These are phyloP conservation scores for Phytopythium cucurbitacearum DNA, from an alignment of 352 stramenopile genomes.

Conservation along the genomic window DNA sequence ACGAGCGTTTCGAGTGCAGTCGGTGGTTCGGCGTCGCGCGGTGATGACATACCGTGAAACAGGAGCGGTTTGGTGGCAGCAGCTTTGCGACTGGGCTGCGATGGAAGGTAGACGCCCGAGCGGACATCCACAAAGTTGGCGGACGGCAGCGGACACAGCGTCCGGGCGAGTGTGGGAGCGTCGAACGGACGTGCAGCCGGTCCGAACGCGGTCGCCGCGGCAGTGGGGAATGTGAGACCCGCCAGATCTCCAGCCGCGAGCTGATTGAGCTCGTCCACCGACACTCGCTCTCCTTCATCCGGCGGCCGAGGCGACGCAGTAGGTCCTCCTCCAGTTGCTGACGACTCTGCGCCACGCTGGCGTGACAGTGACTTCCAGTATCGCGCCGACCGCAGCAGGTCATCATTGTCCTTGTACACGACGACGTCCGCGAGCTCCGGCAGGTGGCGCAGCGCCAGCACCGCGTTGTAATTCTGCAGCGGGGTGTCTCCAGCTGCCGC, in stretches of 20 bases:
- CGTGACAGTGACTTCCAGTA: slow-evolving; percentile 41
- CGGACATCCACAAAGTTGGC: slow-evolving; percentile 70
- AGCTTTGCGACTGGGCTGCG: slow-evolving; percentile 1
- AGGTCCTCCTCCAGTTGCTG: not conserved
- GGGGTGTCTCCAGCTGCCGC: slow-evolving; percentile 58
- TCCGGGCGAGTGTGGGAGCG: slow-evolving; percentile 49
- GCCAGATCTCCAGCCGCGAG: slow-evolving; percentile 54
- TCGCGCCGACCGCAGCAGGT: slow-evolving; percentile 46
- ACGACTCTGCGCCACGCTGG: too few species aligned
- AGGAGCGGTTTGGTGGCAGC: slow-evolving; percentile 7
- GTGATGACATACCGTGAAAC: slow-evolving; percentile 16
- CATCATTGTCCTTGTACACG: slow-evolving; percentile 87
- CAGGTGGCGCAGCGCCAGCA: slow-evolving; percentile 66
- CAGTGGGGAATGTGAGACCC: slow-evolving; percentile 48
- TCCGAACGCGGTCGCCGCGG: not conserved
- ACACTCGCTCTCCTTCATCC: slow-evolving; percentile 18
- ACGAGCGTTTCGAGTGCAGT: slow-evolving; percentile 14
- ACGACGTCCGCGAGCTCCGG: slow-evolving; percentile 70
- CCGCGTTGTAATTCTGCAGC: slow-evolving; percentile 85
- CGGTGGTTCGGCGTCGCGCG: slow-evolving; percentile 6
- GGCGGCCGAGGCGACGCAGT: slow-evolving; percentile 2
- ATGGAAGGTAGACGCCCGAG: slow-evolving; percentile 21
- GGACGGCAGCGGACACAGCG: slow-evolving; percentile 51
- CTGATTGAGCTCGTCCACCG: slow-evolving; percentile 57
- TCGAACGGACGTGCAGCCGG: slow-evolving; percentile 31